Conservation (phyloP, 2,329 filamentous ascomycete genomes). For the Fusarium tanahbumbuense region DNA sequence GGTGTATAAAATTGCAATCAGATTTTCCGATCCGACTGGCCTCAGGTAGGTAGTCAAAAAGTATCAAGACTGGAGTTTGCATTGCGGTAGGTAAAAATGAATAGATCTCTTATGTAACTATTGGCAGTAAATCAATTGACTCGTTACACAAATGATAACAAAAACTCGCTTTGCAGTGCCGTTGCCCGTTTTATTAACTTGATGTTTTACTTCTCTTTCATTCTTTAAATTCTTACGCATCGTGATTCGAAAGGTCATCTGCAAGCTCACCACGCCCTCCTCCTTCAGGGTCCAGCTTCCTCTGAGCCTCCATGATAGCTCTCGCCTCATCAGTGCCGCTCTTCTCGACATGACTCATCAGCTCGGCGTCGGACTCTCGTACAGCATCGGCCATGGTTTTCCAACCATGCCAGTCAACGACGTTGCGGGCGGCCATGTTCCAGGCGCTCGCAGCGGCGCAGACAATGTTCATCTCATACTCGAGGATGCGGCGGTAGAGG, state of each 20-base stretch:
- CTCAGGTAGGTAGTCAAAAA: conserved; percentile 6
- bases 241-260: neutral
- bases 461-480: conserved; percentile 56
- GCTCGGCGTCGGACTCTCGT: conserved; percentile 43
- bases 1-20: neutral
- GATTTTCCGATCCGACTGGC: conserved; percentile 1
- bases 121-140: conserved; percentile 4
- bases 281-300: conserved; percentile 30
- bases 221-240: neutral
- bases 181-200: neutral
- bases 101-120: conserved; percentile 12
- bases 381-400: conserved; percentile 45
- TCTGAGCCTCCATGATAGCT: conserved; percentile 28
- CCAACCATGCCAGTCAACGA: conserved; percentile 52
- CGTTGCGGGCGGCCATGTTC: conserved; percentile 53
- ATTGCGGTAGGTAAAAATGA: neutral
- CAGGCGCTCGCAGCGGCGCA: conserved; percentile 54
- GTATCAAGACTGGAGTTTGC: conserved; percentile 7
- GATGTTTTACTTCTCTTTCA: neutral
- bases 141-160: neutral
- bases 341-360: conserved; percentile 40
- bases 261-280: conserved; percentile 17
- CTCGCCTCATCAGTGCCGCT: conserved; percentile 33
- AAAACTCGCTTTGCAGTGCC: conserved; percentile 1
- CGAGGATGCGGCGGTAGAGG: conserved; percentile 50